phyloP scores from a whole-genome alignment of 495 filamentous ascomycete species.

The Xylaria longipes region DNA sequence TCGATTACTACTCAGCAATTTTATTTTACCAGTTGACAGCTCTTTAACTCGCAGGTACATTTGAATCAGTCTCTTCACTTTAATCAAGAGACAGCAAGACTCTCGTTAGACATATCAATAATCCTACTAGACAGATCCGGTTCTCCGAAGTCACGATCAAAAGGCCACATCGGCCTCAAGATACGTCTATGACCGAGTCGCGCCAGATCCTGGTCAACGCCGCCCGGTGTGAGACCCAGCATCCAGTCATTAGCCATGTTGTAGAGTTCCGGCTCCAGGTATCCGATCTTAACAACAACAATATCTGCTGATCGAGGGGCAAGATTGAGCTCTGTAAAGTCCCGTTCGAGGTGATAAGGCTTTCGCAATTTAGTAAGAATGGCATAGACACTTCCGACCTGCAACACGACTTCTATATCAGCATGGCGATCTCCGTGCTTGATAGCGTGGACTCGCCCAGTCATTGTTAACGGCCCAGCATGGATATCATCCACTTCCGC shows the following conservation, averaged over 20 bases:
- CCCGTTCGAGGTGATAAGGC: slow-evolving; percentile 62
- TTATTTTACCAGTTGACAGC: slow-evolving; percentile 1
- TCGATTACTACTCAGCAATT: neutral
- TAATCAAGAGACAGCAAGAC: slow-evolving; percentile 25
- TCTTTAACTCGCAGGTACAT: neutral
- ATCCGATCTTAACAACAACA: slow-evolving; percentile 66
- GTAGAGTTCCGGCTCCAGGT: slow-evolving; percentile 63
- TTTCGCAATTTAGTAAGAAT: slow-evolving; percentile 64
- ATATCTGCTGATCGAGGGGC: slow-evolving; percentile 55
- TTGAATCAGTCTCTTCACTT: neutral
- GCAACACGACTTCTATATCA: slow-evolving; percentile 57
- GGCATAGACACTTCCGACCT: slow-evolving; percentile 60
- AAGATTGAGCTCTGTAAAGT: slow-evolving; percentile 60
- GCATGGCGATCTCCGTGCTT: slow-evolving; percentile 60
- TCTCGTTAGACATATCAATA: slow-evolving; percentile 52
- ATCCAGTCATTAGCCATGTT: slow-evolving; percentile 63
- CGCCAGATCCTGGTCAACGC: slow-evolving; percentile 61
- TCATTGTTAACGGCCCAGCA: slow-evolving; percentile 59
- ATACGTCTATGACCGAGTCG: slow-evolving; percentile 58
- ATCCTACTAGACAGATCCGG: slow-evolving; percentile 51
- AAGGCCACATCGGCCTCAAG: slow-evolving; percentile 62
- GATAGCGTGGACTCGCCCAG: slow-evolving; percentile 59
- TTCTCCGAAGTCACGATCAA: slow-evolving; percentile 49
- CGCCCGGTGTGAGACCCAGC: slow-evolving; percentile 60
- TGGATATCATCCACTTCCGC: slow-evolving; percentile 62